phyloP scores from a whole-genome alignment of 2,329 filamentous ascomycete species.

The Cytospora piceae region DNA sequence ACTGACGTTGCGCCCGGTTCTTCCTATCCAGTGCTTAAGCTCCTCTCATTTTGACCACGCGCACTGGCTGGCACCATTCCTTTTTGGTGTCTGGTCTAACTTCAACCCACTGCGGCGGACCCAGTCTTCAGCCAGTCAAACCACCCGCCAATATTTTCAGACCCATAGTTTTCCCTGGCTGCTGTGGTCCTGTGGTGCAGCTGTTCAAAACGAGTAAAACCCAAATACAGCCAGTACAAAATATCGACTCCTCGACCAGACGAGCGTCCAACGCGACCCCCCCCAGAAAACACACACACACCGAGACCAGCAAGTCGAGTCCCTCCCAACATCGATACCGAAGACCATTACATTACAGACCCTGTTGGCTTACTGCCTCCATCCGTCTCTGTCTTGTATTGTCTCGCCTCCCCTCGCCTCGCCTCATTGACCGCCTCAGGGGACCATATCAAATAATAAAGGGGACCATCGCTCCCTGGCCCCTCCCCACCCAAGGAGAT shows the following conservation, averaged over 20 bases:
- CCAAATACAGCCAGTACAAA: conserved; percentile 4
- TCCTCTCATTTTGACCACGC: background rate
- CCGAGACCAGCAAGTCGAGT: conserved; percentile 6
- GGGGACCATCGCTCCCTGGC: conserved; percentile 29
- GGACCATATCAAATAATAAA: conserved; percentile 31
- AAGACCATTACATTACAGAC: background rate
- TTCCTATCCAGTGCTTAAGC: background rate
- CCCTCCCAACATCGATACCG: conserved; percentile 8
- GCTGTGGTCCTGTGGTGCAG: conserved; percentile 16
- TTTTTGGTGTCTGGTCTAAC: conserved; percentile 14
- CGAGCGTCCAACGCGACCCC: background rate
- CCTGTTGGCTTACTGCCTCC: conserved; percentile 15
- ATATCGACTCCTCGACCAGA: background rate
- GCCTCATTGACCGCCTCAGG: conserved; percentile 31
- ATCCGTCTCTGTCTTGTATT: conserved; percentile 8
- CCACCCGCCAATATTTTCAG: conserved; percentile 29
- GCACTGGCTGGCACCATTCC: conserved; percentile 14
- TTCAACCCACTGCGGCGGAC: conserved; percentile 17
- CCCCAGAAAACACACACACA: background rate
- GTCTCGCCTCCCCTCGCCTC: conserved; percentile 21
- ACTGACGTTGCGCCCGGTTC: background rate
- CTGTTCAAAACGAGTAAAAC: conserved; percentile 21
- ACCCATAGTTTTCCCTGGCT: conserved; percentile 28
- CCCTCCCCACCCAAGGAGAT: conserved; percentile 30
- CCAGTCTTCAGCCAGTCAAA: conserved; percentile 13